Percentiles rank a stretch among this genome's conserved stretches.
phyloP scores from a whole-genome alignment of 2,329 filamentous ascomycete genomes.

The Scedosporium dehoogii region DNA sequence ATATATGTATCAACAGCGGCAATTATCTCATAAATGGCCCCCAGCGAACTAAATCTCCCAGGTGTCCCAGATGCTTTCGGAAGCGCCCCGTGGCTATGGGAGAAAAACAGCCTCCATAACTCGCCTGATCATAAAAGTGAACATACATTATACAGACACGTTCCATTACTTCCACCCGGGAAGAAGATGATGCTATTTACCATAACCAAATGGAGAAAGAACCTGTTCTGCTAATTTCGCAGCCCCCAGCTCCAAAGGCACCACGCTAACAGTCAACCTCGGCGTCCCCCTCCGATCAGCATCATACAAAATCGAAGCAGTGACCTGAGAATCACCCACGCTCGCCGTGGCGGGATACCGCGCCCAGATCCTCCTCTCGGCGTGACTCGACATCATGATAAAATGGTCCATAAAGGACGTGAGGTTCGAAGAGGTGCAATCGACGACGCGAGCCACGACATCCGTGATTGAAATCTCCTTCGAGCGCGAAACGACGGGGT shows the following conservation, averaged over 20 bases:
- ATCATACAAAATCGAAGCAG: neutral
- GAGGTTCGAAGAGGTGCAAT: neutral
- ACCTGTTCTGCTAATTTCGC: neutral
- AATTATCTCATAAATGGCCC: neutral
- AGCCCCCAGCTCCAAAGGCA: neutral
- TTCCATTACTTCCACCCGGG: too few relatives aligned
- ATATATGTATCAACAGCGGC: neutral
- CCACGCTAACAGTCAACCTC: neutral
- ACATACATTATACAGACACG: too few relatives aligned
- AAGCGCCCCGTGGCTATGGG: too few relatives aligned
- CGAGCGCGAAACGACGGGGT: neutral
- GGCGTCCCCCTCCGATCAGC: neutral
- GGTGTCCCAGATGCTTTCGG: too few relatives aligned
- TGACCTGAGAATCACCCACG: neutral
- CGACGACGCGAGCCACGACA: neutral
- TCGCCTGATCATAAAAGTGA: too few relatives aligned
- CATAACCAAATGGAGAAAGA: neutral
- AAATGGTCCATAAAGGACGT: slow-evolving; percentile 3
- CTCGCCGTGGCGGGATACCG: neutral
- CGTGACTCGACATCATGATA: neutral
- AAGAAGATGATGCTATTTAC: too few relatives aligned
- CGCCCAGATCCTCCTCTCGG: neutral
- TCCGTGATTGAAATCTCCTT: neutral
- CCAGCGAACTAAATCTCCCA: too few relatives aligned
- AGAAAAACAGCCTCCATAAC: too few relatives aligned